Evolutionary conservation across 768 basidiomycete species (phyloP), one percentile per base, ranked within the genome.

Genomic region (Neoboletus magnificus): DNA sequence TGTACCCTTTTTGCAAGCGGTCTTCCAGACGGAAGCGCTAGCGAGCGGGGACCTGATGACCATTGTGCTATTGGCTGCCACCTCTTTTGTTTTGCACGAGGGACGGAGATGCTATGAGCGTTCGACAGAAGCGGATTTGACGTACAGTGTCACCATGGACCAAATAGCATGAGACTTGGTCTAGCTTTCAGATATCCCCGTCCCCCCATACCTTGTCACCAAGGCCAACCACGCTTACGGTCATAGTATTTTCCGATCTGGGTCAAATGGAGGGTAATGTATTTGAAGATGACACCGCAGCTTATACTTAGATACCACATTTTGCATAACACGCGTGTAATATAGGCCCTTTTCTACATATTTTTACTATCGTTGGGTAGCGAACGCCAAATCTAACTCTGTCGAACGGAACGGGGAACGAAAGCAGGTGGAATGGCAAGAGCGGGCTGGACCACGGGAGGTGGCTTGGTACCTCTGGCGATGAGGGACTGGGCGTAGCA

Each of bases 11-110:
- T 84, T 97, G 82, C 96, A 98, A 71, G 77, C 80, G 48, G 79
- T 98, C 50, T 98, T 98, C 82, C 94, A 98, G 76, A 98, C 96
- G 27, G 91, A 88, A 57, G 85, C 91, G 13, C 76, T 98, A 15
- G 74, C 79, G 32, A 49, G 76, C 36, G 71, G 79, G 48, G 96
- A 98, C 72, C 61, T 98, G 57, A 73, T 76, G 13, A 81, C 86
- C 30, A 77, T 98, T 2, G 68, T 98, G 25, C 72, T 74, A 13
- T 74, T 97, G 45, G 93, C 83, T 2, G 82, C 65, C 7, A 74
- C 78, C 8, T 89, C 89, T 46, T 81, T 90, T 63, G 66, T 64
- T 29, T 44, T 91, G 61, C 94, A 98, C 67, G 93, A 97, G 74
- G 82, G 74, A 20, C 75, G 95, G 65, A 77, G 94, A 65, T 75